Conservation (phyloP, 2,329 filamentous ascomycete genomes). For the Metarhizium rileyi region DNA sequence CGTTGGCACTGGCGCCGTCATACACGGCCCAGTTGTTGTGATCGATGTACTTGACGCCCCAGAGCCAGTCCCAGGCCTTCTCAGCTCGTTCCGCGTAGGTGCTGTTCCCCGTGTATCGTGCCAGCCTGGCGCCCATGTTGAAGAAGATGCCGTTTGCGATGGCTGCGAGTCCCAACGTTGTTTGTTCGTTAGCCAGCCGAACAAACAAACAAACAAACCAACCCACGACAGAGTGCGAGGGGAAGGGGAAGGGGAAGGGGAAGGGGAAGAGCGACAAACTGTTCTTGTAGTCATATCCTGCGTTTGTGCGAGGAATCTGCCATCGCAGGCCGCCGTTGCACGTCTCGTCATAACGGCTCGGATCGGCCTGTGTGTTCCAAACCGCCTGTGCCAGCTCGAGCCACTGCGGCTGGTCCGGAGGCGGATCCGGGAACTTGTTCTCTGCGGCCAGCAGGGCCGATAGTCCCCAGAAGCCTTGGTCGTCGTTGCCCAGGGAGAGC, state of each 20-base stretch:
- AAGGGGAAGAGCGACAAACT: constrained; percentile 19
- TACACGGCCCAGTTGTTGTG: constrained; percentile 46
- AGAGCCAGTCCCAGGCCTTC: constrained; percentile 52
- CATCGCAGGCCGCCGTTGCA: constrained; percentile 57
- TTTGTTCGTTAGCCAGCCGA: background rate
- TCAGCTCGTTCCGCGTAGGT: constrained; percentile 56
- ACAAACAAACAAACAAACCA: no score
- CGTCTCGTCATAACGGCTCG: constrained; percentile 45
- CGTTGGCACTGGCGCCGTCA: constrained; percentile 41
- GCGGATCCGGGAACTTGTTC: constrained; percentile 42
- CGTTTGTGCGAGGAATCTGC: constrained; percentile 66
- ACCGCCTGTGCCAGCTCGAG: constrained; percentile 49
- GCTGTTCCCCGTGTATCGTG: constrained; percentile 55
- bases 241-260: background rate
- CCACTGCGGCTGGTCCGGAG: constrained; percentile 37
- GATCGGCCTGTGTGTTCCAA: constrained; percentile 44
- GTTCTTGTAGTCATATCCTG: constrained; percentile 67
- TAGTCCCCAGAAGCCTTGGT: constrained; percentile 57
- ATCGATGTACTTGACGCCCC: constrained; percentile 46
- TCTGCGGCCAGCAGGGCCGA: constrained; percentile 50
- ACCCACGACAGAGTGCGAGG: no score
- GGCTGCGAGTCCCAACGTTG: background rate
- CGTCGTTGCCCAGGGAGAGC: constrained; percentile 47
- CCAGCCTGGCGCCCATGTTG: constrained; percentile 56
- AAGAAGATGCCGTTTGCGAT: constrained; percentile 53